phyloP scores from a whole-genome alignment of 371 early-diverging fungal genomes.

The Lichtheimia ramosa region DNA sequence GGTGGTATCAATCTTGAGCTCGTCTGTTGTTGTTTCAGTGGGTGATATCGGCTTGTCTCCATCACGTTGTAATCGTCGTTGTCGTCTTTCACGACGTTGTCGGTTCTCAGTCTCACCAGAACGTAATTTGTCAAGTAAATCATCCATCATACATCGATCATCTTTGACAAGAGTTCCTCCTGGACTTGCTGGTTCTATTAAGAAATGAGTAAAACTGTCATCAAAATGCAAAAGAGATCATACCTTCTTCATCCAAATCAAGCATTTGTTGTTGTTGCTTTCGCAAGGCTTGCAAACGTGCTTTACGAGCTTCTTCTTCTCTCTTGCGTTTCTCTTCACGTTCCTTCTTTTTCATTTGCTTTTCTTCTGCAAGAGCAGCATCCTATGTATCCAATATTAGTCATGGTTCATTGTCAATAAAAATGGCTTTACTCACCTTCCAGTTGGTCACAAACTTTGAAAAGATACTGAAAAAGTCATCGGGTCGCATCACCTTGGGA shows the following conservation, averaged over 20 bases:
- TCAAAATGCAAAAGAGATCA: background rate
- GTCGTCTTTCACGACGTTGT: conserved; percentile 22
- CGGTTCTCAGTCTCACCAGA: conserved; percentile 36
- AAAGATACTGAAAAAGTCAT: conserved; percentile 34
- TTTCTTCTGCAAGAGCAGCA: conserved; percentile 30
- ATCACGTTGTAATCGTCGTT: background rate
- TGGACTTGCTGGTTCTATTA: background rate
- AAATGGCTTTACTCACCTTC: conserved; percentile 15
- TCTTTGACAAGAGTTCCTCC: conserved; percentile 9
- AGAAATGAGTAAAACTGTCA: background rate
- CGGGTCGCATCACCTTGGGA: conserved; percentile 33
- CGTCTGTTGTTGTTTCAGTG: background rate
- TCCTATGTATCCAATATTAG: conserved; percentile 14
- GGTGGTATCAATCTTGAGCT: background rate
- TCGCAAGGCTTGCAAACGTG: background rate
- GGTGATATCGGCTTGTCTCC: no score
- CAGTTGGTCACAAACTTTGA: conserved; percentile 21
- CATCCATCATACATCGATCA: conserved; percentile 47
- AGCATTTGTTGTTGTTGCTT: background rate
- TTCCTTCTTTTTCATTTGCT: conserved; percentile 27
- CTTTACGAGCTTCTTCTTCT: conserved; percentile 31
- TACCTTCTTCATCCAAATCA: conserved; percentile 3
- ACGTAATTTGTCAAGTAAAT: conserved; percentile 36
- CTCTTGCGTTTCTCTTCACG: conserved; percentile 26
- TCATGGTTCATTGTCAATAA: background rate